phyloP scores from a whole-genome alignment of 2,329 filamentous ascomycete genomes.

The Macrophomina phaseolina region DNA sequence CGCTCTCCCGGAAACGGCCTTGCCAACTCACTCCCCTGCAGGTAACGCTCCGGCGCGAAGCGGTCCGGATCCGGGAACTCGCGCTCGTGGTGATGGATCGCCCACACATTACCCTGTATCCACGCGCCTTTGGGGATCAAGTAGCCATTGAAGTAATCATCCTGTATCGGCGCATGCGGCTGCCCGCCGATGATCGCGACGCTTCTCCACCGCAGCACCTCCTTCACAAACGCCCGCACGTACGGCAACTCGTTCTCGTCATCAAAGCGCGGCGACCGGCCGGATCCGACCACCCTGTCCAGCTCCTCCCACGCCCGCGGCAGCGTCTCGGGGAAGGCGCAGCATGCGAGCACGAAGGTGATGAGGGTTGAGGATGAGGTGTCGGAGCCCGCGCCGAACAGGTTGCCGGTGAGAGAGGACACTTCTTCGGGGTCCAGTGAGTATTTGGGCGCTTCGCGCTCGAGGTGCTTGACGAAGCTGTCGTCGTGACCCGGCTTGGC shows the following conservation, averaged over 20 bases:
- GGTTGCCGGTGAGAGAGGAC: conserved; percentile 41
- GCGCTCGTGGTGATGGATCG: conserved; percentile 46
- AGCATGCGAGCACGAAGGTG: conserved; percentile 43
- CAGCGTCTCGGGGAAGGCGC: conserved; percentile 36
- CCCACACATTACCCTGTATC: conserved; percentile 46
- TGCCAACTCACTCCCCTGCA: conserved; percentile 36
- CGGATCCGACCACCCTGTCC: conserved; percentile 35
- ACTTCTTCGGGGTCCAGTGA: conserved; percentile 39
- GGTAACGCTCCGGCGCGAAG: conserved; percentile 42
- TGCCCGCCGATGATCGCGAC: conserved; percentile 34
- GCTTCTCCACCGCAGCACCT: conserved; percentile 44
- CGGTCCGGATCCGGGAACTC: conserved; percentile 46
- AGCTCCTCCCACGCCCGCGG: conserved; percentile 38
- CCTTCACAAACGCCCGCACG: conserved; percentile 40
- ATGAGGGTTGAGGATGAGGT: conserved; percentile 45
- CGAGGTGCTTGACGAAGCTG: conserved; percentile 48
- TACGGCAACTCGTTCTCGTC: conserved; percentile 43
- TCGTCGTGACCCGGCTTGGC: conserved; percentile 38
- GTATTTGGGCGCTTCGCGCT: conserved; percentile 44
- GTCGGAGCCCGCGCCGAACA: conserved; percentile 47
- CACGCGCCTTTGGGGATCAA: conserved; percentile 48
- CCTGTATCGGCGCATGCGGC: conserved; percentile 43
- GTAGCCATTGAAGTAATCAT: conserved; percentile 49
- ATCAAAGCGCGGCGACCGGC: conserved; percentile 36
- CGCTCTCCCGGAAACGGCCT: conserved; percentile 48